phyloP scores from a whole-genome alignment of 441 rosid species.

The Mallotus repandus region DNA sequence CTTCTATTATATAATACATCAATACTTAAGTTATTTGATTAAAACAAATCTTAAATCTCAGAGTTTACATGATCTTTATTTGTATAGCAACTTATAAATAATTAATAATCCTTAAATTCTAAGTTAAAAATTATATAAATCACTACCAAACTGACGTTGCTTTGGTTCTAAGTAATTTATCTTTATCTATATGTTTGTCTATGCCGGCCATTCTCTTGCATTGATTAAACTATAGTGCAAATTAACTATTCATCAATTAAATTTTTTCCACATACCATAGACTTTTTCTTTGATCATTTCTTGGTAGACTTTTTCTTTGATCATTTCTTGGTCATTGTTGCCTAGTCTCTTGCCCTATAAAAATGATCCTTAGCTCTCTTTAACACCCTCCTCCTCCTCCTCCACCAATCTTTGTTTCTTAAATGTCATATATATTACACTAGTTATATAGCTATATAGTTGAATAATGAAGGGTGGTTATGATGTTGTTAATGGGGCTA shows the following conservation, averaged over 20 bases:
- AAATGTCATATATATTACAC: too few relatives aligned
- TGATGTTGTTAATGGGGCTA: conserved; percentile 39
- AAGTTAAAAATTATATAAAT: conserved; percentile 25
- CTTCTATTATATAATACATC: too few relatives aligned
- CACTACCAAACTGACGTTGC: conserved; percentile 47
- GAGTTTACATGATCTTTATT: too few relatives aligned
- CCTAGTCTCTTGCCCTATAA: conserved; percentile 20
- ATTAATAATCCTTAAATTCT: background rate
- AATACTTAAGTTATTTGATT: too few relatives aligned
- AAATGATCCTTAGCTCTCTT: conserved; percentile 19
- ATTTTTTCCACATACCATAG: background rate
- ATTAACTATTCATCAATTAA: too few relatives aligned
- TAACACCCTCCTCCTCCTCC: conserved; percentile 25
- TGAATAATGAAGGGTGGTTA: conserved; percentile 42
- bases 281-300: conserved; percentile 38
- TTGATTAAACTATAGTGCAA: conserved; percentile 23
- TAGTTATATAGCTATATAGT: background rate
- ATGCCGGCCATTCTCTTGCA: conserved; percentile 52
- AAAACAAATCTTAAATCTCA: too few relatives aligned
- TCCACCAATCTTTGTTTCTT: background rate
- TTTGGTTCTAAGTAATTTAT: conserved; percentile 37
- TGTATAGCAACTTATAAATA: too few relatives aligned
- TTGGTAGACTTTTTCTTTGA: conserved; percentile 41
- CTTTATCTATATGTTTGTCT: conserved; percentile 39
- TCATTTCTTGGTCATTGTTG: conserved; percentile 24